Evolutionary conservation across 2,329 filamentous ascomycete genomes (phyloP), one percentile per base, ranked within the genome.

Genomic region (Sclerotinia sclerotiorum): DNA sequence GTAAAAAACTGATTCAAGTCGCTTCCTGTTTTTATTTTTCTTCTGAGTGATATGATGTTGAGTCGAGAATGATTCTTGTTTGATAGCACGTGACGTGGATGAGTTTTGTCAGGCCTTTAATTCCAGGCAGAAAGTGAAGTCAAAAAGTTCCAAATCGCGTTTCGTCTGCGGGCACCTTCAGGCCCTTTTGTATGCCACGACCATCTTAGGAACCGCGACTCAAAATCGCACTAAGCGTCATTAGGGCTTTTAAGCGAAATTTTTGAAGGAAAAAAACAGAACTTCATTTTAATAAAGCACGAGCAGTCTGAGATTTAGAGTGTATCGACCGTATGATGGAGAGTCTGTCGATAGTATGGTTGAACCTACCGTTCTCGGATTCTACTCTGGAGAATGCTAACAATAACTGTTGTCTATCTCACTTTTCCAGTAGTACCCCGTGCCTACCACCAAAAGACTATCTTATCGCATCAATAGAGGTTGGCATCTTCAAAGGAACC

Each of bases 151-250:
- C 60, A 63, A 48, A 48, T 63, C 60, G 60, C 29, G 46, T 63
- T 63, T 63, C 32, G 46, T 51, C 60, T 63, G 60, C 60, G 60
- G 46, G 60, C 51, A 63, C 48, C 60, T 63, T 63, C 44, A 62
- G 46, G 58, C 58, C 58, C 58, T 62, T 62, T 62, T 62, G 58
- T 62, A 62, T 62, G 55, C 58, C 58, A 48, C 29, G 60, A 51
- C 29, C 48, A 63, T 39, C 48, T 42, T 51, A 57, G 54, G 32
- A 21, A 57, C 32, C 46, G 60, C 60, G 48, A 63, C 46, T 51
- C 48, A 63, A 63, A 63, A 51, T 6, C 46, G 32, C 60, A 63
- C 60, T 63, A 63, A 27, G 60, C 60, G 29, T 52, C 15, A 63
- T 63, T 63, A 39, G 60, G 60, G 46, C 39, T 42, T 42, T n/a